A percentile compares a stretch with the other conserved stretches of the same genome.
Evolutionary conservation across 2,329 filamentous ascomycete species (phyloP).

Genomic region (Colletotrichum cereale): DNA sequence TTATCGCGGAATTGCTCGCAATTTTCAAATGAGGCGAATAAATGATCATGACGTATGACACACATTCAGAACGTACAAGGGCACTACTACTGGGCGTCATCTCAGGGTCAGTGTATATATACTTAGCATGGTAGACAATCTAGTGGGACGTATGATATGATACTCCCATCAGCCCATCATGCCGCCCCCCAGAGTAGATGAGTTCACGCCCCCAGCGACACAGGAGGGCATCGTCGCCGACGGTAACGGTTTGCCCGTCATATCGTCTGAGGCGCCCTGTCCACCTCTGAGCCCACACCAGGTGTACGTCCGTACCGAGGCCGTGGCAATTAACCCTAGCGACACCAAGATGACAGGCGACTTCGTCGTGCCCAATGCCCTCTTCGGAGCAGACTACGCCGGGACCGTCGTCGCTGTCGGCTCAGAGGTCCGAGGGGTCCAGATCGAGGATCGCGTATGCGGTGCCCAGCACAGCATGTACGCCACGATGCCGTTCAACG

Average conservation of each 20-base stretch:
- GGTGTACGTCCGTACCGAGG: constrained; percentile 1
- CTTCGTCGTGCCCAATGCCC: background rate
- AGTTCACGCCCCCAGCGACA: background rate
- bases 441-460: background rate
- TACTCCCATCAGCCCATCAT: background rate
- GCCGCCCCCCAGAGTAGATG: background rate
- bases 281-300: background rate
- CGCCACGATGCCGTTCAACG: background rate
- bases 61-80: too few species aligned
- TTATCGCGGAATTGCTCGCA: too few species aligned
- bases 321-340: constrained; percentile 47
- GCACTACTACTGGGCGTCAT: too few species aligned
- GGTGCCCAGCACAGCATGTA: background rate
- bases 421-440: constrained; percentile 42
- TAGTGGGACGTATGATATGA: too few species aligned
- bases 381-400: constrained; percentile 48
- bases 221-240: background rate
- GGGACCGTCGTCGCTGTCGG: constrained; percentile 41
- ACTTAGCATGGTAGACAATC: too few species aligned
- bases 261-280: background rate
- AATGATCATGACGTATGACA: too few species aligned
- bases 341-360: constrained; percentile 46
- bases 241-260: background rate
- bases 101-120: too few species aligned
- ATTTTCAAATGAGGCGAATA: too few species aligned